These are phyloP conservation scores for Penicillium bovifimosum DNA, from an alignment of 495 filamentous ascomycete species.

Conservation along the genomic window DNA sequence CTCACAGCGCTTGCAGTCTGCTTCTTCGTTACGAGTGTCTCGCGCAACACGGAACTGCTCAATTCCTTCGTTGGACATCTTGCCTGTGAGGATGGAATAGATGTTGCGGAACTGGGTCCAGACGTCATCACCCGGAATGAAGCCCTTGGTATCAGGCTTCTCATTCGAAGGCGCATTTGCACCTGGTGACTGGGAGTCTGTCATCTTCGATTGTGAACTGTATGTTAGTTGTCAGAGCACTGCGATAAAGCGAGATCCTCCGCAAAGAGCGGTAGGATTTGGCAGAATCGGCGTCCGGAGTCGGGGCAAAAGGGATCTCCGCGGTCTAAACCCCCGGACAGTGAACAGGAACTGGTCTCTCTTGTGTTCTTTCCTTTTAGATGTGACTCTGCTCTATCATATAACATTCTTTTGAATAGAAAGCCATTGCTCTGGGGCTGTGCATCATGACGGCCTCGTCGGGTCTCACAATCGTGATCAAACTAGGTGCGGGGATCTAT, in stretches of 20 bases:
- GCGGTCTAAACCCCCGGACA: background rate
- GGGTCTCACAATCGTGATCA: conserved; percentile 77
- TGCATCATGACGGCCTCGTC: conserved; percentile 24
- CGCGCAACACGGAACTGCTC: conserved; percentile 64
- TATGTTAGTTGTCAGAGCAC: background rate
- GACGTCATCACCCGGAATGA: conserved; percentile 53
- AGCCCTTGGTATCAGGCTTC: conserved; percentile 35
- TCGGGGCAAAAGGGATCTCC: conserved; percentile 2
- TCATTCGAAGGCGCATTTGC: conserved; percentile 15
- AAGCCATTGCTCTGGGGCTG: background rate
- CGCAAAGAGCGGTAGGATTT: conserved; percentile 26
- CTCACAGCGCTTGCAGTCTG: conserved; percentile 74
- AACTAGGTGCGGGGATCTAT: conserved; percentile 65
- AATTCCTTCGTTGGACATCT: conserved; percentile 61
- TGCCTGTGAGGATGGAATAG: conserved; percentile 69
- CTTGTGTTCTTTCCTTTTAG: background rate
- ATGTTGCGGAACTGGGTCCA: conserved; percentile 68
- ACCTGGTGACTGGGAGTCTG: conserved; percentile 28
- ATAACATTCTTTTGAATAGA: background rate
- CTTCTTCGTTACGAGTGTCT: conserved; percentile 59
- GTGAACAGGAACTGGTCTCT: background rate
- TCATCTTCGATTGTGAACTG: conserved; percentile 22
- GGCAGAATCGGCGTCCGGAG: conserved; percentile 25
- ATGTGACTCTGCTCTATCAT: background rate
- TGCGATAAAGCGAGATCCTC: conserved; percentile 23